phyloP scores from a whole-genome alignment of 495 filamentous ascomycete species.

The Aspergillus egyptiacus region DNA sequence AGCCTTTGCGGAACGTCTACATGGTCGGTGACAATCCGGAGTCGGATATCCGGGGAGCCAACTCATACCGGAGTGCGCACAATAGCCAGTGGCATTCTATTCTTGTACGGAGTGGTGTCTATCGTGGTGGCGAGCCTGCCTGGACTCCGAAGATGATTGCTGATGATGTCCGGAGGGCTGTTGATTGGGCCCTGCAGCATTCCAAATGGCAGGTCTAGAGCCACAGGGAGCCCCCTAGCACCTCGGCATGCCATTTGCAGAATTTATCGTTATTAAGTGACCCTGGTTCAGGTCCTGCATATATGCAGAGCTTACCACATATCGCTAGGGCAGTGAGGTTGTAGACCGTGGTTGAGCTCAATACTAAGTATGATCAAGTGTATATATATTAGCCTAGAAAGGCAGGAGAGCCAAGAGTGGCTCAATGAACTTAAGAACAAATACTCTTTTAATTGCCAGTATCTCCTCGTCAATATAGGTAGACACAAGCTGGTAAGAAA shows the following conservation, averaged over 20 bases:
- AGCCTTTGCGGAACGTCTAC: conserved; percentile 62
- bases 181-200: conserved; percentile 55
- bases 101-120: conserved; percentile 83
- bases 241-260: no score
- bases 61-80: conserved; percentile 56
- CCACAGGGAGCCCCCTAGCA: not conserved
- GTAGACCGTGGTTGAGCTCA: no score
- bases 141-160: conserved; percentile 54
- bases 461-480: conserved; percentile 7
- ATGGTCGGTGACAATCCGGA: conserved; percentile 99
- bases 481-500: conserved; percentile 1
- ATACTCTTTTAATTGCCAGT: conserved; percentile 4
- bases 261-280: no score
- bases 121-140: conserved; percentile 50
- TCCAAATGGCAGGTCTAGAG: conserved; percentile 32
- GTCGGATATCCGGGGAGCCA: conserved; percentile 87
- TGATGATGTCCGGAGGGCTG: conserved; percentile 62
- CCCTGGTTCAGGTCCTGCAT: no score
- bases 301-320: no score
- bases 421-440: not conserved
- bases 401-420: no score
- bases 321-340: no score
- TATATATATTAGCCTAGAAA: no score
- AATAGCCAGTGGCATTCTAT: conserved; percentile 74
- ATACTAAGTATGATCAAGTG: no score